phyloP scores from a whole-genome alignment of 345 rosid genomes.

The Aurinia saxatilis region DNA sequence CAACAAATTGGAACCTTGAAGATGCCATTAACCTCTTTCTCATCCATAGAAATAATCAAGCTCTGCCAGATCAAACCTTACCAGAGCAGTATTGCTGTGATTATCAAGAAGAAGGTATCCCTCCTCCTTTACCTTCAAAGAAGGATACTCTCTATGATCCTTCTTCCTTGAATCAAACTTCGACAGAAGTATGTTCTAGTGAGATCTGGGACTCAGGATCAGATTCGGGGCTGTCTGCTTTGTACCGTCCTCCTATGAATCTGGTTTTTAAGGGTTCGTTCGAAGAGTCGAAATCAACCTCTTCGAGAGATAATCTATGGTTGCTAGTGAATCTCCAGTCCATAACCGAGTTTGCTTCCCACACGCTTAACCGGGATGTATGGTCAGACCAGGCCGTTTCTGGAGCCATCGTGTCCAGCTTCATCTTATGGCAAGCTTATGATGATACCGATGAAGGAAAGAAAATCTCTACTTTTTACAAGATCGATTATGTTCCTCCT shows the following conservation, averaged over 20 bases:
- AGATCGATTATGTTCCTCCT: slow-evolving; percentile 48
- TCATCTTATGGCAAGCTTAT: slow-evolving; percentile 72
- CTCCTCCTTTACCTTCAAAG: background rate
- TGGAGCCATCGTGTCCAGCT: slow-evolving; percentile 53
- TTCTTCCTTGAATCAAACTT: no score
- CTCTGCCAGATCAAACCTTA: no score
- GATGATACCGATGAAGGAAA: slow-evolving; percentile 37
- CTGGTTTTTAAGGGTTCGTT: slow-evolving; percentile 71
- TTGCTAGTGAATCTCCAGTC: slow-evolving; percentile 83
- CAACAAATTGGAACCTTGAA: slow-evolving; percentile 10
- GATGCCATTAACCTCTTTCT: slow-evolving; percentile 14
- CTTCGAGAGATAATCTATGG: slow-evolving; percentile 63
- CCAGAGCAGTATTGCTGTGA: no score
- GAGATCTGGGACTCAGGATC: background rate
- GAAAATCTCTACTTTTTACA: slow-evolving; percentile 74
- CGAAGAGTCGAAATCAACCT: slow-evolving; percentile 63
- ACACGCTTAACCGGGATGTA: slow-evolving; percentile 76
- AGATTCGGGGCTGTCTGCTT: slow-evolving; percentile 33
- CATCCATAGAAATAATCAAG: no score
- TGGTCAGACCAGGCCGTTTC: slow-evolving; percentile 84
- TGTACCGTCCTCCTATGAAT: slow-evolving; percentile 64
- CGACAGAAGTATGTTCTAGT: no score
- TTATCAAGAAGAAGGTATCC: background rate
- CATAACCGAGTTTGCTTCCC: slow-evolving; percentile 63
- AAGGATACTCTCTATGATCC: background rate